A percentile compares a stretch with the other conserved stretches of the same genome.
Conservation (phyloP, 169 alveolate species). For the Plasmodium chabaudi region DNA sequence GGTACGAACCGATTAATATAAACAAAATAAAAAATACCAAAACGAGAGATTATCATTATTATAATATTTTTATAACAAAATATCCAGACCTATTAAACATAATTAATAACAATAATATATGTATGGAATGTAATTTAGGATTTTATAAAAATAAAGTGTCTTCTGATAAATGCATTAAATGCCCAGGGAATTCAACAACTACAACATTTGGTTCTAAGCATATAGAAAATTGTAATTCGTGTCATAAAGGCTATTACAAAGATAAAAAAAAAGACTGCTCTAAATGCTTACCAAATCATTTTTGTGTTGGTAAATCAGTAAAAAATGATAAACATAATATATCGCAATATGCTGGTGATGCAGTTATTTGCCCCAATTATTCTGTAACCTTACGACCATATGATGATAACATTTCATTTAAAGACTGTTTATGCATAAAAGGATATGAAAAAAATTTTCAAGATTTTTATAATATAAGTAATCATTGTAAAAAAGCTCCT, state of each 20-base stretch:
- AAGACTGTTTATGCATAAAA: constrained; percentile 81
- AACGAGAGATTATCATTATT: constrained; percentile 36
- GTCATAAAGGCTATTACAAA: constrained; percentile 63
- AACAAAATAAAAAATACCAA: constrained; percentile 11
- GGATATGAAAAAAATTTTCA: constrained; percentile 77
- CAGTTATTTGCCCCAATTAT: constrained; percentile 81
- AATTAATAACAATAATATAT: constrained; percentile 61
- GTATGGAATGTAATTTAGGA: constrained; percentile 84
- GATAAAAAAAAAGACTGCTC: constrained; percentile 23
- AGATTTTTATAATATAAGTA: constrained; percentile 81
- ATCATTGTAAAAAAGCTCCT: constrained; percentile 77
- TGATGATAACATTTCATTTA: constrained; percentile 73
- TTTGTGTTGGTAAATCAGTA: constrained; percentile 87
- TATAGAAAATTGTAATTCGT: constrained; percentile 30
- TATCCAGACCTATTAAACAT: constrained; percentile 8
- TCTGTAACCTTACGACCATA: constrained; percentile 84
- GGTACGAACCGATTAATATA: constrained; percentile 71
- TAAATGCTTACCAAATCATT: constrained; percentile 78
- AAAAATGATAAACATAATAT: constrained; percentile 68
- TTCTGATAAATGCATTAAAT: constrained; percentile 79
- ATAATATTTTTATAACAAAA: constrained; percentile 29
- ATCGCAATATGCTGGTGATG: constrained; percentile 79
- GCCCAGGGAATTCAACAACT: constrained; percentile 74
- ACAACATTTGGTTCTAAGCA: constrained; percentile 31
- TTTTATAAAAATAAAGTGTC: constrained; percentile 81